These are phyloP conservation scores for Teratosphaeria destructans DNA, from an alignment of 2,329 filamentous ascomycete genomes.

Conservation along the genomic window DNA sequence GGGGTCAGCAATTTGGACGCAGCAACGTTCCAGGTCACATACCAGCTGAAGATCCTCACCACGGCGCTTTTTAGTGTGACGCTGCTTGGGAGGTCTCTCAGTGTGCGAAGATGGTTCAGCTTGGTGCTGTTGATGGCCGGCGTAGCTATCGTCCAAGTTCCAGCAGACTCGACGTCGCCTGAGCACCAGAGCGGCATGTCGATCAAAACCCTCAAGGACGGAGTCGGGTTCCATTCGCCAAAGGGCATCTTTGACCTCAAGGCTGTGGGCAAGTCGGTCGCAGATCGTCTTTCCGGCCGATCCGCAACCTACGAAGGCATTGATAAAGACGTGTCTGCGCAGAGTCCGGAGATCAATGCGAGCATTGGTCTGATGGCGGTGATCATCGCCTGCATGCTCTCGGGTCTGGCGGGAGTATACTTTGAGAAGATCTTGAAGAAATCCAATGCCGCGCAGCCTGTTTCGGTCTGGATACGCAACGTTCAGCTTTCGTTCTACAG, in stretches of 20 bases:
- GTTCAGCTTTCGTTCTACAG: slow-evolving; percentile 93
- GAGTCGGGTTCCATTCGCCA: slow-evolving; percentile 45
- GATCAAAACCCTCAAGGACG: slow-evolving; percentile 52
- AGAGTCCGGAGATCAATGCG: slow-evolving; percentile 57
- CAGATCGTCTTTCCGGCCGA: slow-evolving; percentile 47
- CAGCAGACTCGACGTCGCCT: slow-evolving; percentile 36
- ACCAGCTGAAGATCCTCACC: slow-evolving; percentile 88
- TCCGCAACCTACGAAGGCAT: slow-evolving; percentile 91
- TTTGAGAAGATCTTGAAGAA: slow-evolving; percentile 91
- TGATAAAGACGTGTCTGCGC: slow-evolving; percentile 45
- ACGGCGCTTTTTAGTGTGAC: slow-evolving; percentile 78
- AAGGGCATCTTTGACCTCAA: slow-evolving; percentile 69
- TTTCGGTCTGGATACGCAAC: slow-evolving; percentile 87
- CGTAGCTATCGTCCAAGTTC: slow-evolving; percentile 76
- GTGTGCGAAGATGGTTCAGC: slow-evolving; percentile 66
- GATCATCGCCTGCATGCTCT: slow-evolving; percentile 65
- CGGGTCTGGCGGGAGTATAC: slow-evolving; percentile 75
- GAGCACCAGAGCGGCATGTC: slow-evolving; percentile 42
- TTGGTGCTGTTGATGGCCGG: slow-evolving; percentile 71
- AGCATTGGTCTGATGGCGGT: slow-evolving; percentile 71
- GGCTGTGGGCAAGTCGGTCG: slow-evolving; percentile 46
- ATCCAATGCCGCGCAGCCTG: slow-evolving; percentile 49
- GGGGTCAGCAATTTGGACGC: slow-evolving; percentile 85
- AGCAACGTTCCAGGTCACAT: slow-evolving; percentile 85
- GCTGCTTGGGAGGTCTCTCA: slow-evolving; percentile 61